Evolutionary conservation across 169 alveolate genomes (phyloP).

Genomic region (Plasmodium knowlesi): DNA sequence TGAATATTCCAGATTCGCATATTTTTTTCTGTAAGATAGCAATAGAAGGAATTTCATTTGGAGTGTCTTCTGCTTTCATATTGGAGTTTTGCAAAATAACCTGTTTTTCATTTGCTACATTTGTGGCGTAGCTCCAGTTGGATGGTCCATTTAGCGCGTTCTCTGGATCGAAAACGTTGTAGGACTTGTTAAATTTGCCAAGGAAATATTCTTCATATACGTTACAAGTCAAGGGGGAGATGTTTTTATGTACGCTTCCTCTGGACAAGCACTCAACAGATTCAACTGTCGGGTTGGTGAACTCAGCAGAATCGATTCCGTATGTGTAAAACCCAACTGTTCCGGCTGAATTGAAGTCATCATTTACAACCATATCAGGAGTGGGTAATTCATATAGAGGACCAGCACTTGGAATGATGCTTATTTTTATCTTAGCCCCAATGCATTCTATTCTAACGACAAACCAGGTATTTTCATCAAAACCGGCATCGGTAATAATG

Average conservation of each 20-base stretch:
- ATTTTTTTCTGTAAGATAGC: conserved; percentile 81
- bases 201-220: conserved; percentile 69
- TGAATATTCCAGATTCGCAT: conserved; percentile 84
- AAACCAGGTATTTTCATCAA: conserved; percentile 84
- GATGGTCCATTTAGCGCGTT: conserved; percentile 49
- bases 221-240: conserved; percentile 87
- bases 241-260: conserved; percentile 79
- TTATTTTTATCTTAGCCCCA: conserved; percentile 77
- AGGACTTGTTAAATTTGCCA: conserved; percentile 5
- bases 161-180: conserved; percentile 32
- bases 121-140: conserved; percentile 81
- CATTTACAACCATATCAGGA: conserved; percentile 83
- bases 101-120: conserved; percentile 86
- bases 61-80: conserved; percentile 57
- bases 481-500: conserved; percentile 83
- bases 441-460: conserved; percentile 84
- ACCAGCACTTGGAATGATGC: conserved; percentile 75
- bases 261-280: conserved; percentile 85
- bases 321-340: conserved; percentile 87
- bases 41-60: conserved; percentile 78
- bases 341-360: conserved; percentile 84
- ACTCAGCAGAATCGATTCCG: conserved; percentile 82
- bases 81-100: conserved; percentile 83
- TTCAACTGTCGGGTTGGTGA: conserved; percentile 79
- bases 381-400: conserved; percentile 79